Percentiles rank a stretch among this genome's conserved stretches.
Evolutionary conservation across 2,329 filamentous ascomycete species (phyloP).

Genomic region (Diaporthe ampelina): DNA sequence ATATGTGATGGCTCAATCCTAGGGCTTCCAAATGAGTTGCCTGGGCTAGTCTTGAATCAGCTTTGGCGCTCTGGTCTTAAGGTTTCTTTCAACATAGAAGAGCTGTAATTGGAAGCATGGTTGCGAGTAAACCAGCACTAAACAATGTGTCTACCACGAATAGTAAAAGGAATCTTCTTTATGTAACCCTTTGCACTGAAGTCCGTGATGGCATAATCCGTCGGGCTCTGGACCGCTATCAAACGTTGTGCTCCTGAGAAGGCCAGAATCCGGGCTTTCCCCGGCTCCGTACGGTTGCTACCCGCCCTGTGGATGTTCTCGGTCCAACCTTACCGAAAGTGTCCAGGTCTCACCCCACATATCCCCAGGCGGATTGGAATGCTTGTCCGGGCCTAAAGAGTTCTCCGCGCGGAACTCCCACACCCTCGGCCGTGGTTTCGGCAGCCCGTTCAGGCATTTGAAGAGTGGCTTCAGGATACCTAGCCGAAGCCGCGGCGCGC

Average conservation of each 20-base stretch:
- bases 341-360: slow-evolving; percentile 23
- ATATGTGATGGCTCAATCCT: too few relatives aligned
- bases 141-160: too few relatives aligned
- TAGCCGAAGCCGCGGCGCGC: neutral
- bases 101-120: too few relatives aligned
- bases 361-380: slow-evolving; percentile 27
- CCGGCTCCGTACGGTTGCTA: neutral
- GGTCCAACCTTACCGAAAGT: slow-evolving; percentile 7
- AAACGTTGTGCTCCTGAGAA: neutral
- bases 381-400: slow-evolving; percentile 4
- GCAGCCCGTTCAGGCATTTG: neutral
- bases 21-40: too few relatives aligned
- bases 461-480: neutral
- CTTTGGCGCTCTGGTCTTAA: too few relatives aligned
- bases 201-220: too few relatives aligned
- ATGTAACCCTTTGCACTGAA: too few relatives aligned
- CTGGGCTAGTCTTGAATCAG: too few relatives aligned
- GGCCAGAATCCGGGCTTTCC: neutral
- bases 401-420: neutral
- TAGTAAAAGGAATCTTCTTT: too few relatives aligned
- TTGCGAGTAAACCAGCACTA: too few relatives aligned
- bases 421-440: neutral
- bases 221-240: too few relatives aligned
- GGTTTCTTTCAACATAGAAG: too few relatives aligned
- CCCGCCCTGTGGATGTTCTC: slow-evolving; percentile 8